Evolutionary conservation across 129 eudicot species (phyloP).

Genomic region (Glebionis coronaria): DNA sequence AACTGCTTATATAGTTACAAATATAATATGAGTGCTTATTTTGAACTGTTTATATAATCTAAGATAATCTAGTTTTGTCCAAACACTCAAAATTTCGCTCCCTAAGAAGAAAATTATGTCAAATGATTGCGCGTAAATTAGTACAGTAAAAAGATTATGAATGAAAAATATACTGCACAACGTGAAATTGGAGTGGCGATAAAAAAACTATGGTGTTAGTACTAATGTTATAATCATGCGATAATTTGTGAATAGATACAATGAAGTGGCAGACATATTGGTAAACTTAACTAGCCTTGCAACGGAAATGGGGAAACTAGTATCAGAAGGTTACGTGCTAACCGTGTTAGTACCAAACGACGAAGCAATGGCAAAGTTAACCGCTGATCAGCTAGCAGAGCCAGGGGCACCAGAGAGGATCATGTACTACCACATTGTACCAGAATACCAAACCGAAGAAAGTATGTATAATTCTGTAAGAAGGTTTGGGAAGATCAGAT

Average conservation of each 20-base stretch:
- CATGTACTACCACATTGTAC: conserved; percentile 78
- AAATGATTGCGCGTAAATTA: no score
- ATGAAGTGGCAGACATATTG: conserved; percentile 84
- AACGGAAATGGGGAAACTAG: conserved; percentile 81
- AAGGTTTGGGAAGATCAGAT: conserved; percentile 74
- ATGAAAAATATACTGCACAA: no score
- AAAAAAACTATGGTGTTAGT: no score
- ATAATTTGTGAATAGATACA: conserved; percentile 47
- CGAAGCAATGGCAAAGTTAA: conserved; percentile 88
- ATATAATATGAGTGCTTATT: no score
- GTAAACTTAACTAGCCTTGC: conserved; percentile 80
- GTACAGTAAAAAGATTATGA: no score
- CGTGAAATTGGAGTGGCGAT: no score
- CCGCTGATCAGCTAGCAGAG: conserved; percentile 83
- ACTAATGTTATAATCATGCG: no score
- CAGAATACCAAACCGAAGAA: conserved; percentile 94
- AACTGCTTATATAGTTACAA: no score
- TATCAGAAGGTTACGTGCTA: conserved; percentile 85
- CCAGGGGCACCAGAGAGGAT: conserved; percentile 93
- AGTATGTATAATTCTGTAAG: conserved; percentile 90
- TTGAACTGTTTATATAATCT: no score
- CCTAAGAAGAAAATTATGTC: no score
- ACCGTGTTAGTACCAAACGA: conserved; percentile 91
- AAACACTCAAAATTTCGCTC: no score
- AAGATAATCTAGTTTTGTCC: no score